Base-by-base conservation (phyloP, 1,284 basidiomycete genomes). In the Austroboletus rostrupii region DNA sequence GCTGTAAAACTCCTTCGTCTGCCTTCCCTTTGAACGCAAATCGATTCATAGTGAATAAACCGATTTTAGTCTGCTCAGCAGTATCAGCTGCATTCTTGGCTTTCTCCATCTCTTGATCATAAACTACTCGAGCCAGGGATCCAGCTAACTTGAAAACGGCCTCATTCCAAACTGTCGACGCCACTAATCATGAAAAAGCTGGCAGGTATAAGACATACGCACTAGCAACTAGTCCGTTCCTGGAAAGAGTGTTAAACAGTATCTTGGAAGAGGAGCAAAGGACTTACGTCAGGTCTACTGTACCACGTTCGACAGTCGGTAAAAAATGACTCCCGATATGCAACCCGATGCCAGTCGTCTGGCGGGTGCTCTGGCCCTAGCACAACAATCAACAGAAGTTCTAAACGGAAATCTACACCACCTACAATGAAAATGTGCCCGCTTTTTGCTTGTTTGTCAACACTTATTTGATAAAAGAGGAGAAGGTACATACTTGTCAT, bases 281-380 rank as follows among this genome's bases (percentile, higher is more conserved):
- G 10, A 38, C 83, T 70, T 66, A 90, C 83, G 90, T 84, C 9
- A 94, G 72, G 68, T 97, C 94, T 51, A 97, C 86, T 0, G 90
- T 89, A 67, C 97, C 93, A 57, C 96, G 81, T 69, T 99, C 96
- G 3, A 98, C 92, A 0, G 96, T 98, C 1, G 94, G 93, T 49
- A 98, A 94, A 67, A 98, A 97, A 16, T 95, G 79, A 3, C 90
- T 86, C 5, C 92, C 83, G 64, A 98, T 79, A 60, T 96, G 92
- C 0, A 93, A 90, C 6, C 89, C 91, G 35, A 97, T 83, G 31
- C 95, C 92, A 1, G 94, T 97, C 2, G 93, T 97, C 70, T 99
- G 95, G 14, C 79, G 85, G 7, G 92, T 95, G 17, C 85, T 79
- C 65, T 90, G 88, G 10, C 88, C 90, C 85, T 81, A 20, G 8